Evolutionary conservation across 2,329 filamentous ascomycete genomes (phyloP).

Genomic region (Claviceps citrina): DNA sequence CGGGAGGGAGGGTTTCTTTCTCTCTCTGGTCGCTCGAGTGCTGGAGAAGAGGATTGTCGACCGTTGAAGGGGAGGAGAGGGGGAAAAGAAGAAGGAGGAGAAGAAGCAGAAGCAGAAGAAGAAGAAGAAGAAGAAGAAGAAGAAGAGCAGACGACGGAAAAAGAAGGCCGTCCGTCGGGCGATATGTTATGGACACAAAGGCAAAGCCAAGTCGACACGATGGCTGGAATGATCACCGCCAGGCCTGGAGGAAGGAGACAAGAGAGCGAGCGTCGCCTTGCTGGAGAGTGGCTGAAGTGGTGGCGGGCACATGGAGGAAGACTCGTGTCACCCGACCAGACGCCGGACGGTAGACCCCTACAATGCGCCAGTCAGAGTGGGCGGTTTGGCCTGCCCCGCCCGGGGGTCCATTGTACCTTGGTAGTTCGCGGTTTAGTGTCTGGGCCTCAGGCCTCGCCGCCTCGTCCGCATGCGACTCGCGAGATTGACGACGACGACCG

Average conservation of each 20-base stretch:
- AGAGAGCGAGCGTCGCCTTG: no score
- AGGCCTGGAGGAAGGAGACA: neutral
- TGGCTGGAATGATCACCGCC: neutral
- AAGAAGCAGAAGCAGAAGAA: neutral
- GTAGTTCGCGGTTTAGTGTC: no score
- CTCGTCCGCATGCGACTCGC: no score
- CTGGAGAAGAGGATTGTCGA: neutral
- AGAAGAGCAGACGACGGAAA: no score
- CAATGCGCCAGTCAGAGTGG: neutral
- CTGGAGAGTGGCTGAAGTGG: slow-evolving; percentile 1
- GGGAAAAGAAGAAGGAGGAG: neutral
- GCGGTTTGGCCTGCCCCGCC: no score
- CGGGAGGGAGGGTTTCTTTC: neutral
- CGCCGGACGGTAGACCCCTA: no score
- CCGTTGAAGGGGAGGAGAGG: neutral
- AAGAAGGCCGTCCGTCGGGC: neutral
- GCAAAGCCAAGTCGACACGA: neutral
- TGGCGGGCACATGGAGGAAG: slow-evolving; percentile 2
- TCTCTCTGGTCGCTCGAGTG: neutral
- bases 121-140: neutral
- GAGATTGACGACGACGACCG: no score
- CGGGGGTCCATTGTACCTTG: no score
- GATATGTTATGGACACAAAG: neutral
- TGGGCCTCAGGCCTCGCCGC: no score
- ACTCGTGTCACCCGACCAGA: no score